Evolutionary conservation across 495 filamentous ascomycete genomes (phyloP), one percentile per base, ranked within the genome.

Genomic region (Talaromyces thailandensis): DNA sequence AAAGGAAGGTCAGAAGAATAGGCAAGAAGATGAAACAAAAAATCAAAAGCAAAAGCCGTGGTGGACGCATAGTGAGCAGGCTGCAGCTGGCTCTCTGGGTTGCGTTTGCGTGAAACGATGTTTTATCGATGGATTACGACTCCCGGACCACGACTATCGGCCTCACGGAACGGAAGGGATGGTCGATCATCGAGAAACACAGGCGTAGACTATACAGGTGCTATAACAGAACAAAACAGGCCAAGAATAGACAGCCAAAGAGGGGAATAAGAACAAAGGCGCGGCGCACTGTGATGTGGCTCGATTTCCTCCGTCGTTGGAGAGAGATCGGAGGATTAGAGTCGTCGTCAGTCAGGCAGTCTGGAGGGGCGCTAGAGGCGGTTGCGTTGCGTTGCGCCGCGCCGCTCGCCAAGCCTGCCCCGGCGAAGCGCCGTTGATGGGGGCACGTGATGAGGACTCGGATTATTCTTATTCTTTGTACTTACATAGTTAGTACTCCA

Each of bases 21-120:
- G 81, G 80, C 60, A 83, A 69, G 60, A 81, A 81, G 67, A 86
- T 71, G 57, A 85, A 73, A 63, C 79, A 81, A 61, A 83, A 76
- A 51, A 84, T 66, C 26, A 83, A 70, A 29, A 84, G 62, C 31
- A 84, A 70, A 21, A 84, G 67, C 58, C 80, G 79, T 71, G 80
- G 81, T 28, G 81, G 76, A 69, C 82, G 81, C 83, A 86, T 86
- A 53, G 69, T 76, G 68, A 53, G 37, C 35, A 32, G 58, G 31
- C 48, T 56, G 61, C 52, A 62, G 29, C 40, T 63, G 29, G 61
- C 35, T 48, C 26, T 21, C 43, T 28, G 26, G 59, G 59, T 59
- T 57, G 40, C 40, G 37, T 37, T 58, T 31, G 28, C 11, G 61
- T 35, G 64, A 40, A 56, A 6, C 24, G 21, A 32, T 64, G 61